Evolutionary conservation across 2,329 filamentous ascomycete genomes (phyloP), one percentile per base, ranked within the genome.

Genomic region (Periglandula ipomoeae): DNA sequence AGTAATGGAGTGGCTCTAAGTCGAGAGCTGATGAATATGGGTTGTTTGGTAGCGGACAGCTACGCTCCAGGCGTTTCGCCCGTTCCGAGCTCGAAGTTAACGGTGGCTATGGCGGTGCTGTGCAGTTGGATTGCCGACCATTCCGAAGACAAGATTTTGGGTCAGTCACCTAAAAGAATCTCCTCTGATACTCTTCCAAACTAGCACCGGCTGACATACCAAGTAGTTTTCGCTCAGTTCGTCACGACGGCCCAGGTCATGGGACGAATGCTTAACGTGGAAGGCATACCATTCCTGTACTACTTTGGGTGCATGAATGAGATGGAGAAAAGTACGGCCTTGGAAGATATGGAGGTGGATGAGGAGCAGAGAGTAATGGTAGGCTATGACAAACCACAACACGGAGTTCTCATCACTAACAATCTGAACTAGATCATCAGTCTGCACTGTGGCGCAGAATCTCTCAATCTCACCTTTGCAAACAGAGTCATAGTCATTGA

Each of bases 401-500:
- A 27, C 23, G 5, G 6, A 22, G 24, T 10, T 4, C 11, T 11
- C 22, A 6, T 27, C 27, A 55, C 50, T 24, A 3, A 53, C 34
- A 7, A n/a, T 10, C 7, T 1, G 23, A 4, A 20, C 5, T 30
- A 72, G 66, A 49, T 74, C 3, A 52, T 63, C 0, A 64, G 65
- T 0, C 51, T 72, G 30, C 58, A 52, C 15, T 64, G 61, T 13
- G 66, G 69, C 1, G 63, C 63, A 0, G 63, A 68, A 11, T 65
- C 62, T 23, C 66, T 70, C 46, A 73, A 75, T 37, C 50, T 75
- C 0, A 65, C 59, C 0, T 61, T 52, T 2, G 72, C 71, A 1
- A 79, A 77, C 43, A 70, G 76, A 3, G 73, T 79, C 20, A 78
- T 82, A 19, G 63, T 76, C 0, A 46, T 77, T 0, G 78, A 82